phyloP scores from a whole-genome alignment of 352 stramenopile species.

The Phytophthora quininea region DNA sequence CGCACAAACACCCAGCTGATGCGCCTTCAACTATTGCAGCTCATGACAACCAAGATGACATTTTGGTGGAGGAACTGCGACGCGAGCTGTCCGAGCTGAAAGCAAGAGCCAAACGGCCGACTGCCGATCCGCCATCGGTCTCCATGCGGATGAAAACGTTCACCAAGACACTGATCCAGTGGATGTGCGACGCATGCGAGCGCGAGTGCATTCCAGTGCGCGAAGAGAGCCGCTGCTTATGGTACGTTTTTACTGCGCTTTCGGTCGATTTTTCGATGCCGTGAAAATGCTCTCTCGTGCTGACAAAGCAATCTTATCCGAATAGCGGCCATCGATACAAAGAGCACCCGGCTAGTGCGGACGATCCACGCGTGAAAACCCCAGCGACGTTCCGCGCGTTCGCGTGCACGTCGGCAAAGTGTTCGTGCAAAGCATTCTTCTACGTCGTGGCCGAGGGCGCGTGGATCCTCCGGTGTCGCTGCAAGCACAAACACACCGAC shows the following conservation, averaged over 20 bases:
- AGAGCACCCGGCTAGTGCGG: conserved; percentile 51
- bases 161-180: conserved; percentile 64
- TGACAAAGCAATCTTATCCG: background rate
- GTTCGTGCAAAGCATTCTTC: conserved; percentile 63
- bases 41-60: conserved; percentile 20
- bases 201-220: conserved; percentile 80
- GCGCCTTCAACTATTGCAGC: conserved; percentile 12
- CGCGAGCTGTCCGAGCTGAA: conserved; percentile 12
- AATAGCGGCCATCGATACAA: conserved; percentile 80
- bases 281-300: background rate
- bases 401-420: conserved; percentile 62
- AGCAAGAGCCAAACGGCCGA: background rate
- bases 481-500: conserved; percentile 84
- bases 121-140: background rate
- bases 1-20: conserved; percentile 7
- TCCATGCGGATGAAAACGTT: conserved; percentile 27
- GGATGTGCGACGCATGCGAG: conserved; percentile 62
- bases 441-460: conserved; percentile 83
- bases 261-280: background rate
- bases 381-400: conserved; percentile 46
- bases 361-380: conserved; percentile 47
- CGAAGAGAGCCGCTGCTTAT: conserved; percentile 80
- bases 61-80: conserved; percentile 17
- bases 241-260: conserved; percentile 33
- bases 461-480: conserved; percentile 81